Evolutionary conservation across 495 filamentous ascomycete genomes (phyloP).

Genomic region (Neurospora cerealis): DNA sequence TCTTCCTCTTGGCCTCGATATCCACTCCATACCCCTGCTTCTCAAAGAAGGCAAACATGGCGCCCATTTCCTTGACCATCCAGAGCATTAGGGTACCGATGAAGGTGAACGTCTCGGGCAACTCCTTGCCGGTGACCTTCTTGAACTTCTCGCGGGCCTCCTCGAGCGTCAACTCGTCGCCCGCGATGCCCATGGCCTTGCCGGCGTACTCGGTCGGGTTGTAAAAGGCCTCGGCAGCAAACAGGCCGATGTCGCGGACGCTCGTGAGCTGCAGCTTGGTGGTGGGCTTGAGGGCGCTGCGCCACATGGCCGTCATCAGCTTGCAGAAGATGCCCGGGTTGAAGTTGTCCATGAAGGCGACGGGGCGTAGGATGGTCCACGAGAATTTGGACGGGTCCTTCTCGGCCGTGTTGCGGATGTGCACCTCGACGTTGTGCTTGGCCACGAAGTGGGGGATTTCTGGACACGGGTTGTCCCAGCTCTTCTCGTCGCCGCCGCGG

Average conservation of each 20-base stretch:
- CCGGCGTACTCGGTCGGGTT: constrained; percentile 21
- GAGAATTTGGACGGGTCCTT: constrained; percentile 20
- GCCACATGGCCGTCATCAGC: constrained; percentile 47
- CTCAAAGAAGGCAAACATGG: constrained; percentile 58
- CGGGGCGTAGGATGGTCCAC: constrained; percentile 52
- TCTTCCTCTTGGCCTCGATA: constrained; percentile 39
- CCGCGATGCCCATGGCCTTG: constrained; percentile 20
- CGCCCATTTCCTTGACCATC: constrained; percentile 41
- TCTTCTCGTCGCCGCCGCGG: constrained; percentile 47
- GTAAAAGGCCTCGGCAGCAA: constrained; percentile 48
- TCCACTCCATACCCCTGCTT: constrained; percentile 51
- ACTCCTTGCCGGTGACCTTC: constrained; percentile 32
- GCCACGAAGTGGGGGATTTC: constrained; percentile 50
- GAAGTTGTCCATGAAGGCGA: constrained; percentile 57
- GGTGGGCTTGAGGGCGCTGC: constrained; percentile 23
- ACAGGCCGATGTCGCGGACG: constrained; percentile 52
- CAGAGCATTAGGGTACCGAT: constrained; percentile 31
- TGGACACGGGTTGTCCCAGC: constrained; percentile 43
- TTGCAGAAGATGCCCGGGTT: constrained; percentile 42
- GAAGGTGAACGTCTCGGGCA: constrained; percentile 41
- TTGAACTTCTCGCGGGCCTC: constrained; percentile 40
- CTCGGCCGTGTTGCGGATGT: constrained; percentile 37
- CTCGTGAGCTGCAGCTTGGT: constrained; percentile 50
- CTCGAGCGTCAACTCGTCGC: constrained; percentile 20
- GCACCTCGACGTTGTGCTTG: constrained; percentile 56